These are phyloP conservation scores for Erythrobasidium yunnanense DNA, from an alignment of 768 basidiomycete species.

Conservation along the genomic window DNA sequence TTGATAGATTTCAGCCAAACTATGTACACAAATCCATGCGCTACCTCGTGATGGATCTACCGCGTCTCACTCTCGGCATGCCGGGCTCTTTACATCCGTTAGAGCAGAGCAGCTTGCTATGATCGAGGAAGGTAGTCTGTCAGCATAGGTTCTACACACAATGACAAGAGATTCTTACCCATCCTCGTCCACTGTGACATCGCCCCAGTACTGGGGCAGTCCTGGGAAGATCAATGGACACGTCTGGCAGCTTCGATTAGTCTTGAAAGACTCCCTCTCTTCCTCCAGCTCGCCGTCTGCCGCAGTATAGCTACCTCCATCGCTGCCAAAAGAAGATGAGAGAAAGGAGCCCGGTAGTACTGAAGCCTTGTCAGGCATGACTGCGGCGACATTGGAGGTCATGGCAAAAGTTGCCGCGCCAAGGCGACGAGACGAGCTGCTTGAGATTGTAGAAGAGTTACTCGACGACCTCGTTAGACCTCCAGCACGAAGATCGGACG, in stretches of 20 bases:
- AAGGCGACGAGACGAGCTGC: no score
- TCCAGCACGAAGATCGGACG: no score
- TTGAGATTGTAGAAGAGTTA: no score
- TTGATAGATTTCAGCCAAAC: no score
- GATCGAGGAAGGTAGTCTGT: neutral
- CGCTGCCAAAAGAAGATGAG: neutral
- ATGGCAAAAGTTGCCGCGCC: no score
- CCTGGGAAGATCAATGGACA: slow-evolving; percentile 12
- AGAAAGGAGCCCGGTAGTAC: neutral
- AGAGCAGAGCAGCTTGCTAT: slow-evolving; percentile 1
- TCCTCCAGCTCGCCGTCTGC: no score
- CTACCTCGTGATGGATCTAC: neutral
- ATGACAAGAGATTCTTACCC: neutral
- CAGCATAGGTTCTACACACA: neutral
- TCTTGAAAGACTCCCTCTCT: no score
- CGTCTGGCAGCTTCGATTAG: neutral
- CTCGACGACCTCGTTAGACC: no score
- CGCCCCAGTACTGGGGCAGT: slow-evolving; percentile 1
- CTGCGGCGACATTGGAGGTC: no score
- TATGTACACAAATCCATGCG: no score
- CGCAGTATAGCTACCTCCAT: neutral
- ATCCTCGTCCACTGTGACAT: neutral
- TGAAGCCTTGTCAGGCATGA: no score
- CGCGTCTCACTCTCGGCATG: slow-evolving; percentile 2
- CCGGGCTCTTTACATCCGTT: slow-evolving; percentile 17